Base-by-base conservation (phyloP, 225 moss, liverwort and hornwort genomes). In the Neckera pumila region DNA sequence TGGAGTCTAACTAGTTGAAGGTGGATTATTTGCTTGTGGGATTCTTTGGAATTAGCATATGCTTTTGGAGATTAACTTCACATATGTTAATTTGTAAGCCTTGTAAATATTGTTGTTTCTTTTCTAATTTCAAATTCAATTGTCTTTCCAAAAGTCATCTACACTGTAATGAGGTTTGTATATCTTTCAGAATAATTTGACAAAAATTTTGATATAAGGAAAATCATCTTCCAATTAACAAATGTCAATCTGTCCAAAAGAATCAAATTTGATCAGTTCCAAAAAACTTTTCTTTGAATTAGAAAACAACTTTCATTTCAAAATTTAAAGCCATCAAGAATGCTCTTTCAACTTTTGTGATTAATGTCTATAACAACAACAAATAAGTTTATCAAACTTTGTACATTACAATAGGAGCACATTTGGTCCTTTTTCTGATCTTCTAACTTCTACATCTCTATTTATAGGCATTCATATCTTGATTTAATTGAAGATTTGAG, bases 121-220 rank as follows among this genome's bases (percentile, higher is more conserved):
- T 53, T 54, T 36, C 9, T 36, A 76, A 14, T 53, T 0, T 54
- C 23, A 54, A 36, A 53, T 23, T 76, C 15, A 23, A 36, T 54
- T 36, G 9, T 36, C 76, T 0, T 54, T 36, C 6, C 1, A 0
- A 23, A 36, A 54, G 1, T 22, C 22, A 36, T 36, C 9, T 76
- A 2, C 6, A 54, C 0, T 23, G 0, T 22, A 0, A 6, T 23
- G 14, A 23, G 1, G 1, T 54, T 36, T 2, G 54, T 23, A 14
- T 3, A 23, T 76, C 13, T 54, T 54, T 54, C 0, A 0, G 0
- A 53, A 20, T 51, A 21, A 8, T 76, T 76, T 51, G 4, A 51
- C 5, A 2, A 21, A 0, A 76, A 34, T 33, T 51, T 51, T 75
- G 47, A 31, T 47, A 54, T 19, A 49, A 45, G 3, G 1, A 49